These are phyloP conservation scores for Spergularia azorica DNA, from an alignment of 179 eudicot species.

Conservation along the genomic window DNA sequence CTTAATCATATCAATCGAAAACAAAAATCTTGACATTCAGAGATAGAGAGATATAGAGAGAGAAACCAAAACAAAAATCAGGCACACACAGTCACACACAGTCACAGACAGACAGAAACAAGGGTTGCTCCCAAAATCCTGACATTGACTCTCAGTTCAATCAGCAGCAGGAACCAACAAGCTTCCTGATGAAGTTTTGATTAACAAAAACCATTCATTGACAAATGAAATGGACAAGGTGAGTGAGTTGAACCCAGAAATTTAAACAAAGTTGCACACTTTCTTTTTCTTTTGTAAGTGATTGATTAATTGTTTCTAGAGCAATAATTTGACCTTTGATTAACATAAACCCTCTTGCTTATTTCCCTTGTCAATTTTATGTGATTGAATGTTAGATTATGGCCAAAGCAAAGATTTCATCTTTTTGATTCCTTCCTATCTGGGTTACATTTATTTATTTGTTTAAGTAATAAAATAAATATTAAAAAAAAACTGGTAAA, in stretches of 20 bases:
- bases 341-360: not conserved
- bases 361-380: not conserved
- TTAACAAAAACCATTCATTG: not conserved
- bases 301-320: constrained; percentile 17
- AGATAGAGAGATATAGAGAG: not conserved
- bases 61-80: too few relatives aligned
- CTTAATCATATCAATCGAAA: too few relatives aligned
- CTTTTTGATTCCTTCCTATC: not conserved
- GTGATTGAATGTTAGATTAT: constrained; percentile 18
- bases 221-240: not conserved
- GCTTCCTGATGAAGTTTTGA: not conserved
- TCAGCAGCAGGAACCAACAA: not conserved
- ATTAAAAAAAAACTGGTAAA: too few relatives aligned
- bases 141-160: too few relatives aligned
- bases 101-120: too few relatives aligned
- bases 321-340: constrained; percentile 4
- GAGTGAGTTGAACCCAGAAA: not conserved
- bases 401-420: constrained; percentile 2
- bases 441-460: too few relatives aligned
- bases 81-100: too few relatives aligned
- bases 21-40: too few relatives aligned
- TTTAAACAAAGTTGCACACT: not conserved
- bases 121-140: too few relatives aligned
- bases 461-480: too few relatives aligned
- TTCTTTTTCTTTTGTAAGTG: not conserved